Evolutionary conservation across 768 basidiomycete genomes (phyloP), one percentile per base, ranked within the genome.

Genomic region (Boletus edulis): DNA sequence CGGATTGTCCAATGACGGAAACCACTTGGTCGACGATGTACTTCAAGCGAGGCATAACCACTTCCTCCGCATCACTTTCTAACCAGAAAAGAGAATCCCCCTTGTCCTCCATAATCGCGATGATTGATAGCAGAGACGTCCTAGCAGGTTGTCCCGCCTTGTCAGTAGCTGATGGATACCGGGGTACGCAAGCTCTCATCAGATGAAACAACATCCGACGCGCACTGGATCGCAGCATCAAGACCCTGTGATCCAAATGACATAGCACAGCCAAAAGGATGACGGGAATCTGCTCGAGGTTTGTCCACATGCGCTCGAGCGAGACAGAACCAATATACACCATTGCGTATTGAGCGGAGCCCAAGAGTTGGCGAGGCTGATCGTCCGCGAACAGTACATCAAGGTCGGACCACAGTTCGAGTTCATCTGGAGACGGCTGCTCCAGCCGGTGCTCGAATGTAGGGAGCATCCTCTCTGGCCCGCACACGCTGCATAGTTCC

Each of bases 291-390:
- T 89, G 82, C 11, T 78, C 74, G 49, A 83, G 78, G 60, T 86
- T 73, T 53, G 89, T 87, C 89, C 90, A 91, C 59, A 82, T 83
- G 31, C 86, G 81, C 58, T 89, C 86, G 29, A 92, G 71, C 0
- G 88, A 83, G 34, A 88, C 79, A 58, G 94, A 90, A 3, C 85
- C 81, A 27, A 95, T 72, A 65, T 94, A 94, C 10, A 96, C 76
- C 73, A 94, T 82, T 1, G 94, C 93, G 65, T 91, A 91, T 65
- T 96, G 94, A 14, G 91, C 91, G 0, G 90, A 84, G 15, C 90
- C 89, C 47, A 96, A 75, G 3, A 82, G 75, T 45, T 88, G 73
- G 32, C 86, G 76, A 12, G 89, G 87, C 57, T 87, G 81, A 54
- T 85, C 85, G 2, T 75, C 71, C 5, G 80, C 83, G 67, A 90